Evolutionary conservation across 2,329 filamentous ascomycete genomes (phyloP).

Genomic region (Aaosphaeria arxii): DNA sequence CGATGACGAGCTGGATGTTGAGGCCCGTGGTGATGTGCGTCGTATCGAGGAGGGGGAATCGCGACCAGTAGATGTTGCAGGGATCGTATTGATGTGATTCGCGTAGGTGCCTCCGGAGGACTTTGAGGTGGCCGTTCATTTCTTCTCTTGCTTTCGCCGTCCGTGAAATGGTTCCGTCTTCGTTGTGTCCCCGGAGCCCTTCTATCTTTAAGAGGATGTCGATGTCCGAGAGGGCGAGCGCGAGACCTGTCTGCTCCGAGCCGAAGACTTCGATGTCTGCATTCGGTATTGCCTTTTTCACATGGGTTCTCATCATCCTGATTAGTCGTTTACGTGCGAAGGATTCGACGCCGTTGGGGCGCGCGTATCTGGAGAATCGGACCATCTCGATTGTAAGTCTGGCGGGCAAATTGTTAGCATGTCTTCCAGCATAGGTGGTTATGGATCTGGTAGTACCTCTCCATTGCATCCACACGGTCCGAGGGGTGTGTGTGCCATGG

Average conservation of each 20-base stretch:
- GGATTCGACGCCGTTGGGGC: constrained; percentile 43
- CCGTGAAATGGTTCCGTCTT: background rate
- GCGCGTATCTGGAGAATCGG: constrained; percentile 23
- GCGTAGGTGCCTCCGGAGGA: background rate
- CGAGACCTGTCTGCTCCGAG: constrained; percentile 53
- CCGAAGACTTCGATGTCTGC: constrained; percentile 47
- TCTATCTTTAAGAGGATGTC: constrained; percentile 44
- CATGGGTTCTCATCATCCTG: constrained; percentile 2
- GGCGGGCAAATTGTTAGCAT: background rate
- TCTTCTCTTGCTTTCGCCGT: background rate
- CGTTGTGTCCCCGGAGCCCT: background rate
- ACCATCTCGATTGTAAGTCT: constrained; percentile 27
- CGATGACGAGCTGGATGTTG: constrained; percentile 51
- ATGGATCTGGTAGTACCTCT: background rate
- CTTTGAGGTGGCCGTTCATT: background rate
- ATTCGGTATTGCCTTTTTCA: constrained; percentile 16
- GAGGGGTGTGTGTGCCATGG: background rate
- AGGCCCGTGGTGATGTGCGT: constrained; percentile 49
- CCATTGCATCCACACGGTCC: background rate
- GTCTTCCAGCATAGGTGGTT: background rate
- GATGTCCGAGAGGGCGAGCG: constrained; percentile 53
- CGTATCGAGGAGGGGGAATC: constrained; percentile 41
- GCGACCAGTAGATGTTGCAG: constrained; percentile 18
- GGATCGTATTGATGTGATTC: background rate
- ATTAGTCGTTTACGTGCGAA: constrained; percentile 34